Evolutionary conservation across 176 grass and related monocot species (phyloP), one percentile per base, ranked within the genome.

Genomic region (Cymbopogon citratus): DNA sequence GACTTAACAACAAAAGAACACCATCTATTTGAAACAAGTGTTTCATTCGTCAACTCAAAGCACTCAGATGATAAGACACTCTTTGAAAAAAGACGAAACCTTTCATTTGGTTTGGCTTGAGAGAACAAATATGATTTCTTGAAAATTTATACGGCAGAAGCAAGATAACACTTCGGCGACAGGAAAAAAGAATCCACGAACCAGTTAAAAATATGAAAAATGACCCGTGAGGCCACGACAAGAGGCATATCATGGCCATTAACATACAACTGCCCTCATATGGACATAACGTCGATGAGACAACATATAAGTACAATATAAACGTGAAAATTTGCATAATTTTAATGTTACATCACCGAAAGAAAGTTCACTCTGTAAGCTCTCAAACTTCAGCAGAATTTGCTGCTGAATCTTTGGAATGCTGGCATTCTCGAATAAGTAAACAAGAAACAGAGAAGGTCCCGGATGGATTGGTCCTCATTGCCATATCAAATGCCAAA

Each of bases 401-500:
- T 78, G n/a, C 12, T 80, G n/a, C 38, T 12, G 9, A 19, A 62
- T 52, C 35, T 78, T 78, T 77, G 36, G 45, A 21, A 0, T 6
- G 9, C 33, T 56, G 63, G 66, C 70, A 76, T 70, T 62, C 70
- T 76, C 1, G 8, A 59, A 63, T 1, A 19, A 36, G 48, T 63
- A 79, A 74, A 51, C 45, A 67, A 59, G 21, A 24, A 64, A 73
- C 73, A 67, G 16, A 0, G 12, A 76, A 89, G 9, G 9, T 14
- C 63, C 28, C 46, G 7, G n/a, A 38, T 67, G 63, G 31, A 87
- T 79, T 21, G 14, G 24, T 76, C 18, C 35, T 9, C 66, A 61
- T 36, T 74, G 73, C 16, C 83, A 67, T 57, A 63, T 62, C 75
- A 97, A 57, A 97, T 92, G 57, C 94, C 94, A 83, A 97, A 97